Base-by-base conservation (phyloP, 2,329 filamentous ascomycete species). In the Niveomyces coronatus region DNA sequence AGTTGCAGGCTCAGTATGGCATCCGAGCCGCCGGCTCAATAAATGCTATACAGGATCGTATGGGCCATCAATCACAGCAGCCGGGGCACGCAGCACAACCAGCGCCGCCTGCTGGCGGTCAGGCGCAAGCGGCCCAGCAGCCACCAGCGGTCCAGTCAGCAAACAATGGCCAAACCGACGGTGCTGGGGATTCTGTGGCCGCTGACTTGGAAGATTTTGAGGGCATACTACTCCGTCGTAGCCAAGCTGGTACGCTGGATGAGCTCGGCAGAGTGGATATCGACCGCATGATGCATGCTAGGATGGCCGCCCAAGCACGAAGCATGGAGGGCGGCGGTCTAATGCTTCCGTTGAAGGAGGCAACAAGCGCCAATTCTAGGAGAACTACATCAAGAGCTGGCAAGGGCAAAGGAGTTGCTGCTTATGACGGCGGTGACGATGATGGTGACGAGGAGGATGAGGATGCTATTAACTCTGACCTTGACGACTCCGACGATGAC, bases 391-490 rank as follows among this genome's bases (percentile, higher is more conserved):
- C 36, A 31, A 48, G 45, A 19, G 35, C 44, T 17, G 40, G 43
- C 19, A 56, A 56, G 38, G 48, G 49, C 11, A 54, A 52, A 22
- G 61, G 61, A 7, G 52, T 64, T 7, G 61, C 61, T 22, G 64
- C 79, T 43, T 70, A 73, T 36, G 82, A 89, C 48, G 82, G 80
- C 4, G 68, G 67, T 27, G 75, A 76, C 16, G 76, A 77, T 31
- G 70, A 75, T 24, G 68, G 74, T 41, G 63, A 71, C 17, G 76
- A 76, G 37, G 63, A 77, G 10, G 88, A 95, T 47, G 89, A 94
- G 47, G 88, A 98, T 57, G 91, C 89, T 2, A 98, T 98, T 64
- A 98, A 98, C 60, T 96, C 91, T 1, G 91, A 98, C 52, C 77
- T 98, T 4, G 91, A 98, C 55, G 91, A 98, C 54, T 79, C 88